A percentile compares a stretch with the other conserved stretches of the same genome.
Conservation (phyloP, 2,329 filamentous ascomycete genomes). For the Aspergillus sp. region DNA sequence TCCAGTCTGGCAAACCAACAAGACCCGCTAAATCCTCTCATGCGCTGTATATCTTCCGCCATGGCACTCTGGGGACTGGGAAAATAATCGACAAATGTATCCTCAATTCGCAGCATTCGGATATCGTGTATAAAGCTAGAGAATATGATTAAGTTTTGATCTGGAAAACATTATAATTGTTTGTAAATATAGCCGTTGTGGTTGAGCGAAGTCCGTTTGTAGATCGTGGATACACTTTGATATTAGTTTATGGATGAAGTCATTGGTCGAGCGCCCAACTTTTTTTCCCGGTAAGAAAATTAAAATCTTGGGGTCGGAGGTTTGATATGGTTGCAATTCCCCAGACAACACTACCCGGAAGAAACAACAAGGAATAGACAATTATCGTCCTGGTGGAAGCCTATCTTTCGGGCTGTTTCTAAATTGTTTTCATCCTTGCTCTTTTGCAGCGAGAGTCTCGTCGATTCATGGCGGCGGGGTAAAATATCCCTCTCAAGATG, state of each 20-base stretch:
- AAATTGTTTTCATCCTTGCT: background rate
- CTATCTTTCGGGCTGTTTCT: background rate
- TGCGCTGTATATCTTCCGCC: conserved; percentile 11
- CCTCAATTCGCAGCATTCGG: conserved; percentile 18
- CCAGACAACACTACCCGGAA: conserved; percentile 11
- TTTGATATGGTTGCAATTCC: conserved; percentile 18
- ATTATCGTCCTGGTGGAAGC: background rate
- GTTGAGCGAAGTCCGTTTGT: background rate
- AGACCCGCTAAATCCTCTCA: conserved; percentile 45
- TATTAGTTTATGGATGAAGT: conserved; percentile 39
- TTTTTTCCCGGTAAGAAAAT: conserved; percentile 30
- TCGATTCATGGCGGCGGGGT: conserved; percentile 33
- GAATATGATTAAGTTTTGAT: conserved; percentile 24
- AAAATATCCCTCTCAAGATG: conserved; percentile 54
- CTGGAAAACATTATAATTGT: conserved; percentile 1
- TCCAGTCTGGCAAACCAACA: conserved; percentile 64
- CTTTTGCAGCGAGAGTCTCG: conserved; percentile 7
- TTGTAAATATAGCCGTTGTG: background rate
- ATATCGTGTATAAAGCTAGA: conserved; percentile 38
- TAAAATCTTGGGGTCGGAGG: conserved; percentile 29
- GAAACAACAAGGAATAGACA: background rate
- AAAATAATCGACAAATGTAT: conserved; percentile 16
- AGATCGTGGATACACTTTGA: conserved; percentile 1
- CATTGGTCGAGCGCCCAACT: conserved; percentile 28
- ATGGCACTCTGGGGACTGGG: conserved; percentile 13